phyloP scores from a whole-genome alignment of 2,329 filamentous ascomycete genomes.

The Ophiognomonia clavigignenti-juglandacearum region DNA sequence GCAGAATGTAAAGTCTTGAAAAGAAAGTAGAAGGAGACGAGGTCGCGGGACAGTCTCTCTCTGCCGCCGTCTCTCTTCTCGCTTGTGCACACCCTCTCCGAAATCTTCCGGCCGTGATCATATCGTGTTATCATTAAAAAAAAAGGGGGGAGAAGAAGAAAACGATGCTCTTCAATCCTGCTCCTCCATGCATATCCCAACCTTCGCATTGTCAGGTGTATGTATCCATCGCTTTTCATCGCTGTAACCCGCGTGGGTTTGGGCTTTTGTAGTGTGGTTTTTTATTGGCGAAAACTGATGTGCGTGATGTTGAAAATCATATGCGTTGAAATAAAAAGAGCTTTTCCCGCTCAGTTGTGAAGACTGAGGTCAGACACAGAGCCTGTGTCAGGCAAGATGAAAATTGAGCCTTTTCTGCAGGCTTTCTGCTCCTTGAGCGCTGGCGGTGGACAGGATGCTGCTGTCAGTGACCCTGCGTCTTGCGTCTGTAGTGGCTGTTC shows the following conservation, averaged over 20 bases:
- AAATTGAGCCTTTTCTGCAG: neutral
- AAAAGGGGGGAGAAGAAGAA: neutral
- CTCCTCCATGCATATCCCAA: constrained; percentile 6
- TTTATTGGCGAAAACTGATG: neutral
- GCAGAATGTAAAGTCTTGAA: neutral
- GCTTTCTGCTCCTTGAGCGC: neutral
- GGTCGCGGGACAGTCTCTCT: neutral
- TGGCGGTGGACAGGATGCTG: neutral
- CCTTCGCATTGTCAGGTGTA: too few species aligned
- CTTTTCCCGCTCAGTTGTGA: neutral
- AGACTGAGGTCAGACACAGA: neutral
- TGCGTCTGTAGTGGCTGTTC: too few species aligned
- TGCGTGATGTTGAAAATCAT: too few species aligned
- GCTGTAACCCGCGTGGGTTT: neutral
- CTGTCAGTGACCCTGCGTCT: neutral
- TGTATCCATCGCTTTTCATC: constrained; percentile 3
- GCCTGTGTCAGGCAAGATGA: neutral
- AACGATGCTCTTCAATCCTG: neutral
- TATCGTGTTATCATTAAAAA: neutral
- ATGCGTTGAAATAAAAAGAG: neutral
- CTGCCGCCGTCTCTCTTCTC: neutral
- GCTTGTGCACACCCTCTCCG: neutral
- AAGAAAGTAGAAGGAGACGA: neutral
- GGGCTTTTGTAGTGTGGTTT: neutral
- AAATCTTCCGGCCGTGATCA: neutral